Percentiles rank a stretch among this genome's conserved stretches.
phyloP scores from a whole-genome alignment of 345 rosid genomes.

The Schrenkiella parvula region DNA sequence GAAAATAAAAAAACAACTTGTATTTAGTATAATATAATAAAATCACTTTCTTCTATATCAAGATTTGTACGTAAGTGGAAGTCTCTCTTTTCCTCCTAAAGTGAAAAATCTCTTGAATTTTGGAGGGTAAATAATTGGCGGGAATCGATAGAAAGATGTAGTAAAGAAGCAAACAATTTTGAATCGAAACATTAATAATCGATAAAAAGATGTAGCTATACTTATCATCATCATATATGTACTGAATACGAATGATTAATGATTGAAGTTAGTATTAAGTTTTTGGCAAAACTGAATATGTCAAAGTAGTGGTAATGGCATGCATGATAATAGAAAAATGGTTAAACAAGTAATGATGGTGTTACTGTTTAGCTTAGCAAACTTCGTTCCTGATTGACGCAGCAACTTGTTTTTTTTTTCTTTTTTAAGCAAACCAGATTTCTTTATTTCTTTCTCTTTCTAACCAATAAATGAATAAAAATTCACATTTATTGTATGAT shows the following conservation, averaged over 20 bases:
- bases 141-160: not conserved
- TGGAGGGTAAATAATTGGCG: constrained; percentile 13
- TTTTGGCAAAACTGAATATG: not conserved
- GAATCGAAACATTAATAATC: not conserved
- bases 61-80: not conserved
- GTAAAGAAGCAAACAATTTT: not conserved
- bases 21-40: not conserved
- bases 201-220: not conserved
- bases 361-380: constrained; percentile 10
- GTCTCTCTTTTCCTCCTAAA: not conserved
- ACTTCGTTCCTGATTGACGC: constrained; percentile 20
- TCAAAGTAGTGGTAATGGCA: not conserved
- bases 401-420: constrained; percentile 15
- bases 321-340: constrained; percentile 11
- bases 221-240: not conserved
- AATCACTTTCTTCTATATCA: constrained; percentile 1
- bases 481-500: not conserved
- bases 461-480: not conserved
- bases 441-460: not conserved
- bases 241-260: not conserved
- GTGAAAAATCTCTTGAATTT: constrained; percentile 9
- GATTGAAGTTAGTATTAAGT: not conserved
- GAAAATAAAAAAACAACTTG: not conserved
- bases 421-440: constrained; percentile 21
- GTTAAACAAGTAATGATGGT: constrained; percentile 14